Base-by-base conservation (phyloP, 257 asterid species). In the Capsicum chinense region DNA sequence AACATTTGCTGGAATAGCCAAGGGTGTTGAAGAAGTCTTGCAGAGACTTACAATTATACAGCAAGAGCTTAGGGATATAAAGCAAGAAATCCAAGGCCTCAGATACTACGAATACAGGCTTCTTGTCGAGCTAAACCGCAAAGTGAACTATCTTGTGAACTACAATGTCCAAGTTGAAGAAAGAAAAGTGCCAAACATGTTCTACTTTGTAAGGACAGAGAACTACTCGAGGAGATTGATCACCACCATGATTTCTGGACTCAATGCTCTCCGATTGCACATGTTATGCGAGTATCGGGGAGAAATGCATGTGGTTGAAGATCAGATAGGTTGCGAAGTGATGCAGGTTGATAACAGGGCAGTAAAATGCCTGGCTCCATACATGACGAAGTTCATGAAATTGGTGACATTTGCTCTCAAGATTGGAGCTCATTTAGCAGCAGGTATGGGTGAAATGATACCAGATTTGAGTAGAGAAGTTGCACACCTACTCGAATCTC, bases 361-460 rank as follows among this genome's bases (percentile, higher is more conserved):
- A 62, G 92, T 93, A 6, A 94, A 87, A 83, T 89, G 89, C 62
- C 85, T 95, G 48, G 95, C 98, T 63, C 98, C 97, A 0, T 92
- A 94, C 35, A 85, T 91, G 94, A 93, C 86, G 12, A 92, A 90
- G 60, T 94, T 94, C 90, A 90, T 92, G 98, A 93, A 87, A 86
- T 92, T 95, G 50, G 48, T 95, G 52, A 93, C 99, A 21, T 93
- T 95, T 87, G 98, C 99, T 39, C 93, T 95, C 50, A 94, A 95
- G 85, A 93, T 95, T 33, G 98, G 99, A 80, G 99, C 99, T 39
- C 99, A 95, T 83, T 85, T 95, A 79, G 98, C 98, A 79, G 94
- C 83, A 69, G 99, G 99, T 13, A 95, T 95, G 99, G 98, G 98
- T 52, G 93, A 90, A 74, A 84, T 95, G 94, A 95, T 95, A 87